Evolutionary conservation across 140 eudicot genomes (phyloP).

Genomic region (Oenanthe javanica): DNA sequence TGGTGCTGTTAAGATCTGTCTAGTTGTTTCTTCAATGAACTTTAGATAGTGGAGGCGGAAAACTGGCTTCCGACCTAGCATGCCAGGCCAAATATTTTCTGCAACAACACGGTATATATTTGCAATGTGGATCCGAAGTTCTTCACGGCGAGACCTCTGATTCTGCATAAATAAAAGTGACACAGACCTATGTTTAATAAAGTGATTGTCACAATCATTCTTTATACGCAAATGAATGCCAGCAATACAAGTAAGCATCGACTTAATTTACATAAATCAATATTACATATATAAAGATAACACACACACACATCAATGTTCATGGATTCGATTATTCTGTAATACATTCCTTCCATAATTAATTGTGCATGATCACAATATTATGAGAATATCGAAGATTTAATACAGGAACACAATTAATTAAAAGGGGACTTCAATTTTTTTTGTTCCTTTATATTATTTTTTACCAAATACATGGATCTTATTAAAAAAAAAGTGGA

Average conservation of each 20-base stretch:
- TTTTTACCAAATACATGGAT: neutral
- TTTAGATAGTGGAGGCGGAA: slow-evolving; percentile 89
- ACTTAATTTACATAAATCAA: neutral
- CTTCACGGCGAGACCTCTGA: slow-evolving; percentile 98
- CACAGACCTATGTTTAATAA: neutral
- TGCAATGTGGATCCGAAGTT: slow-evolving; percentile 85
- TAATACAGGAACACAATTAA: neutral
- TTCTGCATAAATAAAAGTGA: slow-evolving; percentile 41
- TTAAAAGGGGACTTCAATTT: neutral
- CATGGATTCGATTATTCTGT: neutral
- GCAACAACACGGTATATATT: slow-evolving; percentile 90
- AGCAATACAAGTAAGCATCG: slow-evolving; percentile 5
- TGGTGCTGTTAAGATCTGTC: slow-evolving; percentile 55
- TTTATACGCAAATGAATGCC: neutral
- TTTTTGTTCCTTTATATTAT: neutral
- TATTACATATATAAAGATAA: neutral
- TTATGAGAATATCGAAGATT: neutral
- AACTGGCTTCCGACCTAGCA: slow-evolving; percentile 90
- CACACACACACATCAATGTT: neutral
- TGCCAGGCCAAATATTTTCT: slow-evolving; percentile 98
- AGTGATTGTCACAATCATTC: neutral
- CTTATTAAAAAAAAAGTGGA: neutral
- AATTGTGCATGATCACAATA: neutral
- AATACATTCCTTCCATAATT: neutral
- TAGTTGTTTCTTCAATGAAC: slow-evolving; percentile 88